These are phyloP conservation scores for Acer yangbiense DNA, from an alignment of 345 rosid genomes.

Conservation along the genomic window DNA sequence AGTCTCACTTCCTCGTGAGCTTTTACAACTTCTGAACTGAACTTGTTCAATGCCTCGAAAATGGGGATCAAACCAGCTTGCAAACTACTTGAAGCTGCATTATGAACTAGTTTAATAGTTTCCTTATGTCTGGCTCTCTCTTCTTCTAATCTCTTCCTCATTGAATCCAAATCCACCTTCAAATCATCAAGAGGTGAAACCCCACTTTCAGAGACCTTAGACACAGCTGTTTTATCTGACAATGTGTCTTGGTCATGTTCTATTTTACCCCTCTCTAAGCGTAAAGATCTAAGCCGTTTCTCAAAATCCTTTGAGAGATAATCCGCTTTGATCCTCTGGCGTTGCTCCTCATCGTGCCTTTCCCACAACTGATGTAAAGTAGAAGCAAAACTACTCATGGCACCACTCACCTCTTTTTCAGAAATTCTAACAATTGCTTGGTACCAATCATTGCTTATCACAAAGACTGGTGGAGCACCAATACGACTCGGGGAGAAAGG, in stretches of 20 bases:
- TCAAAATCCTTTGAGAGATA: constrained; percentile 76
- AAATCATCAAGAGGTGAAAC: constrained; percentile 77
- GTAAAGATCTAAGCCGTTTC: constrained; percentile 58
- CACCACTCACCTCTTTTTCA: constrained; percentile 58
- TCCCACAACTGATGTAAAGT: constrained; percentile 79
- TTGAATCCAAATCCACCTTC: constrained; percentile 85
- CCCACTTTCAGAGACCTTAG: constrained; percentile 62
- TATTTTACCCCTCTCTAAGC: constrained; percentile 59
- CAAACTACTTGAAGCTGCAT: constrained; percentile 79
- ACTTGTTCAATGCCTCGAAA: constrained; percentile 76
- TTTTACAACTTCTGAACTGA: constrained; percentile 74
- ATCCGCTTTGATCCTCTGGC: constrained; percentile 78
- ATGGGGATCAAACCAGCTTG: constrained; percentile 84
- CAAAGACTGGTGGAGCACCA: constrained; percentile 83
- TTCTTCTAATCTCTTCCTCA: constrained; percentile 74
- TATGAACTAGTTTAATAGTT: constrained; percentile 62
- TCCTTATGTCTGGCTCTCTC: constrained; percentile 80
- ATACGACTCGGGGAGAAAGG: constrained; percentile 87
- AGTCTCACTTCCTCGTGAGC: constrained; percentile 80
- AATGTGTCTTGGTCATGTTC: constrained; percentile 59
- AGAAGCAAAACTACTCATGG: constrained; percentile 70
- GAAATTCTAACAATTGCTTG: constrained; percentile 74
- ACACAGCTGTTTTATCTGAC: constrained; percentile 59
- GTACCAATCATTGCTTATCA: constrained; percentile 89
- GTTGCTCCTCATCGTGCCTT: constrained; percentile 84